Base-by-base conservation (phyloP, 2,329 filamentous ascomycete species). In the Venturia oleaginea region DNA sequence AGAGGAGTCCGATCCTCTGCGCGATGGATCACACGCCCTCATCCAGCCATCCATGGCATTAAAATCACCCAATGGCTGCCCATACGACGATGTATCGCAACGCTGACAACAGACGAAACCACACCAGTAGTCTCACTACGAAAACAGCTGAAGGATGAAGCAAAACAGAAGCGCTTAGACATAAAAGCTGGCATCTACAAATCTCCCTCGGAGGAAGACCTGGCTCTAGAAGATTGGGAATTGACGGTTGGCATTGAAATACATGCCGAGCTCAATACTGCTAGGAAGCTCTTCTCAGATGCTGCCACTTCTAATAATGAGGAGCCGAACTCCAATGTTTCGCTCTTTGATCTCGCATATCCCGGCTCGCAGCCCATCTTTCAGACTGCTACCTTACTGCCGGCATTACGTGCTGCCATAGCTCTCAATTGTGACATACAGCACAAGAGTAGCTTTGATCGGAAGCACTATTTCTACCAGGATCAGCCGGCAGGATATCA, bases 401-500 rank as follows among this genome's bases (percentile, higher is more conserved):
- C 94, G 4, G 94, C 94, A n/a, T 73, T 99, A 19, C 86, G 94
- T 66, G 93, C 93, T 22, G 93, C 94, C 0, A 78, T 97, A 61
- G 91, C 92, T 0, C 80, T 99, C 55, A 84, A 88, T 65, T 97
- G 94, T 75, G 78, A 86, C 1, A 83, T 97, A 62, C 89, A 95
- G 72, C 80, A 77, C 1, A 82, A 84, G 69, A 96, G 92, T 75
- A 85, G 85, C 63, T 99, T 97, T 77, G 94, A 99, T 76, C 84
- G 94, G 68, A 99, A 99, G 75, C 94, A 99, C 76, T 99, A 99
- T 77, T 97, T 99, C 76, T 96, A 97, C 80, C 96, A 94, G 84
- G 94, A 99, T 75, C 94, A 99, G 76, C 94, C 94, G 0, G 84
- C 91, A 0, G 94, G 94, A 0, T 99, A 99, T 75, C 94, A 99